Conservation (phyloP, 345 rosid genomes). For the Luvunga scandens region DNA sequence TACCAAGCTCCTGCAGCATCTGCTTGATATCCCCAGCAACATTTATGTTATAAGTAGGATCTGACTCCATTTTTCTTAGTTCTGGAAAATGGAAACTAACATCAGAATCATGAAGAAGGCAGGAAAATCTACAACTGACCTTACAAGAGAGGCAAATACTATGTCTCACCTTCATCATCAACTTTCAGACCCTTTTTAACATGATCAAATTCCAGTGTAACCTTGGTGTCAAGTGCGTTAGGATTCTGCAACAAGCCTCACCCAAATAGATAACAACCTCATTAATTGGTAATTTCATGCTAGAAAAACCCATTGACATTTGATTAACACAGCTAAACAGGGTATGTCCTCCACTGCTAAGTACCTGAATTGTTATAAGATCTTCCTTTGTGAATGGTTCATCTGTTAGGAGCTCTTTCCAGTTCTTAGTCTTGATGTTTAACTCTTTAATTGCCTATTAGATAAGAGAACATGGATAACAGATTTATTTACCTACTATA, state of each 20-base stretch:
- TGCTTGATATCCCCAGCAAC: slow-evolving; percentile 79
- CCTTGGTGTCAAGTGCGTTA: slow-evolving; percentile 61
- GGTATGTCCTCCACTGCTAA: slow-evolving; percentile 1
- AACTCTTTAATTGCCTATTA: slow-evolving; percentile 83
- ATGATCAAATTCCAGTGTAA: slow-evolving; percentile 83
- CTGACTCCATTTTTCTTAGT: slow-evolving; percentile 58
- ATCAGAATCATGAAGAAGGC: slow-evolving; percentile 4
- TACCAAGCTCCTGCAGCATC: slow-evolving; percentile 88
- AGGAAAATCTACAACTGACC: slow-evolving; percentile 6
- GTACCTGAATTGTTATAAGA: slow-evolving; percentile 80
- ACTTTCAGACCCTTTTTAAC: slow-evolving; percentile 70
- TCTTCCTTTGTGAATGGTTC: slow-evolving; percentile 79
- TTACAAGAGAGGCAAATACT: neutral
- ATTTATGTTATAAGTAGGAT: slow-evolving; percentile 76
- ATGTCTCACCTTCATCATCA: slow-evolving; percentile 76
- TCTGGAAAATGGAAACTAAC: slow-evolving; percentile 38
- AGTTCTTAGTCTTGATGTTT: slow-evolving; percentile 88
- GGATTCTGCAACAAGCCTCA: slow-evolving; percentile 60
- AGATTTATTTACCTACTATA: neutral
- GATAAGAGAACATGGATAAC: slow-evolving; percentile 6
- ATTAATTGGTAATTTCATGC: neutral
- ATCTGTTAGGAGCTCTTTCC: slow-evolving; percentile 90
- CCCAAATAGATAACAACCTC: slow-evolving; percentile 1
- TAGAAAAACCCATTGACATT: slow-evolving; percentile 5
- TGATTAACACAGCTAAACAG: slow-evolving; percentile 11